Base-by-base conservation (phyloP, 306 rosid genomes). In the Vigna mungo region DNA sequence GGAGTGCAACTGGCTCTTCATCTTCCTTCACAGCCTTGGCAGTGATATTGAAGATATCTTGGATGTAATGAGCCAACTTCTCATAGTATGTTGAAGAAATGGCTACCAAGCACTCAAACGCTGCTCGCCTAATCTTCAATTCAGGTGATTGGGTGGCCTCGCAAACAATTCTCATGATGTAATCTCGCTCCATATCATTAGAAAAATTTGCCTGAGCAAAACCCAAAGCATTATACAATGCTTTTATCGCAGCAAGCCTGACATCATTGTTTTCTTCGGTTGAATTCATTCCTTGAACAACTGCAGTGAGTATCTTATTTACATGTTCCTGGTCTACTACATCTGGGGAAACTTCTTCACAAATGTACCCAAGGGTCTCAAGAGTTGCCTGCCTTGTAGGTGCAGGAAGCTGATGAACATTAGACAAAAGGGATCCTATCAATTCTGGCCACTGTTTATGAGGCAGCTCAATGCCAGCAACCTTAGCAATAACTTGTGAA, bases 141-240 rank as follows among this genome's bases (percentile, higher is more conserved):
- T 91, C 97, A 21, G 98, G 87, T 56, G 92, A 91, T 48, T 86
- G 90, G 1, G 98, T 94, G n/a, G 96, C 85, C 85, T 94, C 98
- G 46, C 96, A 94, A n/a, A 94, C 96, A 84, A 90, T 90, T 79
- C 96, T 88, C 93, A 91, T 89, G 60, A 94, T 91, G 81, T 86
- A 90, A 47, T 94, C 92, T 7, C 98, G 96, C 73, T 91, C 98
- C 93, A 87, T 90, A 49, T 90, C 98, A 84, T 91, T 94, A 39
- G 94, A 90, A 83, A 94, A 91, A 71, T 91, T 91, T 59, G 97
- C 98, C 82, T 90, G 96, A 21, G 98, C 97, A 87, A 94, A 94
- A 75, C 98, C 90, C 85, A 94, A 75, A 25, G 98, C 98, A 81
- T 90, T 90, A 80, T 86, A 89, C 80, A 94, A 65, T 5, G 93